Conservation (phyloP, 2,329 filamentous ascomycete species). For the Apiospora sp. region DNA sequence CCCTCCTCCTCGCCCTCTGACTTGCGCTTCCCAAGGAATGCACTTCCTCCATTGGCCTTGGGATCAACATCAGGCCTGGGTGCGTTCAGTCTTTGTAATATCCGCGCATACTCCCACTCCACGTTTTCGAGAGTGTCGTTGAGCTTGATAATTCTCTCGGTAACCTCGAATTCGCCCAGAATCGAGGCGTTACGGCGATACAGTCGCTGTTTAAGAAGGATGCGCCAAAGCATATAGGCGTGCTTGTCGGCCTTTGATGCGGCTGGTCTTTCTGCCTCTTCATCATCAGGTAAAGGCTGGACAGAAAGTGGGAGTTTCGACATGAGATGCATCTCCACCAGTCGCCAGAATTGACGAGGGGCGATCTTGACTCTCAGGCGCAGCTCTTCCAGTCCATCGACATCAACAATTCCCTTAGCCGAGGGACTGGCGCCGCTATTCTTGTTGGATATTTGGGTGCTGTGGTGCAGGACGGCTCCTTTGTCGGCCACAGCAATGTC, state of each 20-base stretch:
- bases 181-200: constrained; percentile 78
- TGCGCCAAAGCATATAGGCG: constrained; percentile 73
- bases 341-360: constrained; percentile 76
- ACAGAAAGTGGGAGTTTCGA: constrained; percentile 64
- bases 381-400: constrained; percentile 62
- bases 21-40: constrained; percentile 57
- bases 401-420: constrained; percentile 63
- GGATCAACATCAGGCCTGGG: constrained; percentile 30
- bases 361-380: constrained; percentile 74
- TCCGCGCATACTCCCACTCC: constrained; percentile 74
- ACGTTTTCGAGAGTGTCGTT: constrained; percentile 73
- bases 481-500: constrained; percentile 56
- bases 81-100: constrained; percentile 54
- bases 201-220: constrained; percentile 79
- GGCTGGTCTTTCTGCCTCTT: constrained; percentile 43
- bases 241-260: constrained; percentile 62
- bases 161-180: constrained; percentile 72
- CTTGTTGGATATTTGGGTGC: constrained; percentile 39
- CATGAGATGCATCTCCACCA: constrained; percentile 79
- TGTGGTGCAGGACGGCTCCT: constrained; percentile 45
- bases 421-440: constrained; percentile 27
- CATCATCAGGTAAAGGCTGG: constrained; percentile 54
- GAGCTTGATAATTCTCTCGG: constrained; percentile 76
- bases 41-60: constrained; percentile 22
- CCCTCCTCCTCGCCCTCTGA: constrained; percentile 41